Evolutionary conservation across 495 filamentous ascomycete species (phyloP).

Genomic region (Neurospora cerealis): DNA sequence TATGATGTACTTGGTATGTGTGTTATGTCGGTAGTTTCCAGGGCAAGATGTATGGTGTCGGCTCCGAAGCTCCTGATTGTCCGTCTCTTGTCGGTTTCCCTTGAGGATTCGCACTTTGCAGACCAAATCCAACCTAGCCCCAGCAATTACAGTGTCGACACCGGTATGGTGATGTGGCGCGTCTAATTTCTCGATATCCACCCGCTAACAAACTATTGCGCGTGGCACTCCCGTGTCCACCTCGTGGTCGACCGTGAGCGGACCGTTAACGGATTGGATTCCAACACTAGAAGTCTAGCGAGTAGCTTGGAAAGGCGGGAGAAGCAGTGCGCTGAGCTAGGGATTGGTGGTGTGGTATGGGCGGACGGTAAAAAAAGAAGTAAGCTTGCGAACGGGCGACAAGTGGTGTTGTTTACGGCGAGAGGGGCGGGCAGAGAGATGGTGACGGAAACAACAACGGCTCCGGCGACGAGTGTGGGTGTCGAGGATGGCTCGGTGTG

Average conservation of each 20-base stretch:
- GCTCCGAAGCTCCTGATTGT: not conserved
- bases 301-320: not conserved
- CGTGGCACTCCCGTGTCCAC: not conserved
- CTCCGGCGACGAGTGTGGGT: not conserved
- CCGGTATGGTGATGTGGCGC: not conserved
- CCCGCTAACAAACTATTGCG: not conserved
- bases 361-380: not conserved
- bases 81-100: not conserved
- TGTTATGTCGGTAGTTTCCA: not conserved
- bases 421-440: not conserved
- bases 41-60: not conserved
- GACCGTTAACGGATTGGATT: not conserved
- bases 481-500: not conserved
- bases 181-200: not conserved
- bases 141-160: not conserved
- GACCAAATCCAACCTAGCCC: not conserved
- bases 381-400: not conserved
- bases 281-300: not conserved
- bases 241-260: not conserved
- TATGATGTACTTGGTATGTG: not conserved
- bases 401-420: not conserved
- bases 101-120: not conserved
- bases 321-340: not conserved
- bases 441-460: not conserved
- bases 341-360: not conserved